Conservation (phyloP, 495 filamentous ascomycete genomes). For the Lasiosphaeria hispida region DNA sequence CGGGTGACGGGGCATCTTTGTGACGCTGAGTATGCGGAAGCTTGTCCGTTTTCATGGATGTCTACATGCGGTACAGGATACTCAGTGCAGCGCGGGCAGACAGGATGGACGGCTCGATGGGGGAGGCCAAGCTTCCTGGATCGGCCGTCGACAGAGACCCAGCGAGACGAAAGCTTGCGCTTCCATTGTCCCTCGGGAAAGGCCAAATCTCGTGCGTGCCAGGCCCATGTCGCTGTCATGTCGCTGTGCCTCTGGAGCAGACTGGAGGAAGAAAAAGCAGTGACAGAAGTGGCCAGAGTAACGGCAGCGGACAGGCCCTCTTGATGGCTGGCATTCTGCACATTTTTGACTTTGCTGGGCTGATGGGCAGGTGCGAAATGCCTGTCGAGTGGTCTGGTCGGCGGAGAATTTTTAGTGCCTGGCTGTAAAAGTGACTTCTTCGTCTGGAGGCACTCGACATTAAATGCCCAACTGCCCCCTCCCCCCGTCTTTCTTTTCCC, state of each 20-base stretch:
- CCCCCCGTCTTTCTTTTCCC: slow-evolving; percentile 32
- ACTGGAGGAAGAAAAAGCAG: background rate
- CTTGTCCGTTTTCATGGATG: slow-evolving; percentile 25
- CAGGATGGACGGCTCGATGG: background rate
- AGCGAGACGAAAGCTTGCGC: background rate
- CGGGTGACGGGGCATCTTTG: slow-evolving; percentile 20
- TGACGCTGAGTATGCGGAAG: slow-evolving; percentile 26
- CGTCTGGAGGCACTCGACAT: slow-evolving; percentile 36
- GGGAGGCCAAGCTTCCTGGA: background rate
- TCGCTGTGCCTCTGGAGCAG: background rate
- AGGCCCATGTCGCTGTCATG: too few relatives aligned
- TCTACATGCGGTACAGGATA: slow-evolving; percentile 8
- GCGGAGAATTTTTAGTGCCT: slow-evolving; percentile 39
- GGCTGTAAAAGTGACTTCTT: slow-evolving; percentile 37
- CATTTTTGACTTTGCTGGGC: slow-evolving; percentile 24
- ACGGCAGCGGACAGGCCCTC: background rate
- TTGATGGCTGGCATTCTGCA: background rate
- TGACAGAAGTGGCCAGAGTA: background rate
- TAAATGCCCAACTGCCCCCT: slow-evolving; percentile 45
- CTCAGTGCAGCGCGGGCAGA: slow-evolving; percentile 5
- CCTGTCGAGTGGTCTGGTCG: slow-evolving; percentile 26
- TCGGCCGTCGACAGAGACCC: background rate
- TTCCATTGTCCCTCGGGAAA: background rate
- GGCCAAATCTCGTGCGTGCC: too few relatives aligned
- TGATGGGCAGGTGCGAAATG: slow-evolving; percentile 23